Conservation (phyloP, 1,284 basidiomycete genomes). For the Apiotrichum gamsii region DNA sequence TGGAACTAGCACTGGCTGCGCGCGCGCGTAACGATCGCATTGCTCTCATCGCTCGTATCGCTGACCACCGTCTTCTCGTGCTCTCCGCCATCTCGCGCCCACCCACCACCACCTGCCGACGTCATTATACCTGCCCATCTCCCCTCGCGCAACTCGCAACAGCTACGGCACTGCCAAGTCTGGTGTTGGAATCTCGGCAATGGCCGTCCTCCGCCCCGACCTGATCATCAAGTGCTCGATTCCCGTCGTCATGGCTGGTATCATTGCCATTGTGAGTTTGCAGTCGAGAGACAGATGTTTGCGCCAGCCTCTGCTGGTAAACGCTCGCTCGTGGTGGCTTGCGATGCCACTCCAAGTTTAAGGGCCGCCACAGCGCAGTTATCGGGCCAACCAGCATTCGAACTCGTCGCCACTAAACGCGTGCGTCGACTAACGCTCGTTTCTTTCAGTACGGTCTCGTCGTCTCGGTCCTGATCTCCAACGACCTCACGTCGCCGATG, state of each 20-base stretch:
- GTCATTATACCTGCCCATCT: no score
- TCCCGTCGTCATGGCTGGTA: slow-evolving; percentile 99
- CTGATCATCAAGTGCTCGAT: slow-evolving; percentile 93
- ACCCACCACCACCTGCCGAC: background rate
- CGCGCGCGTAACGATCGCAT: no score
- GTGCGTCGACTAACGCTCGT: no score
- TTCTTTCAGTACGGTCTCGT: slow-evolving; percentile 80
- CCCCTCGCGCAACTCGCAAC: background rate
- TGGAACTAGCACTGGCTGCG: no score
- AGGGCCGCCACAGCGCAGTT: background rate
- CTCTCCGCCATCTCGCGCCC: no score
- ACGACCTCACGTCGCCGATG: slow-evolving; percentile 56
- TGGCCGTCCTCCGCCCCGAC: slow-evolving; percentile 93
- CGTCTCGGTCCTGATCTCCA: slow-evolving; percentile 82
- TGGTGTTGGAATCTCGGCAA: slow-evolving; percentile 96
- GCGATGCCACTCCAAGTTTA: background rate
- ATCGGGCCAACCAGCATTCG: background rate
- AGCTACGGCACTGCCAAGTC: slow-evolving; percentile 92
- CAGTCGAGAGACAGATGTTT: no score
- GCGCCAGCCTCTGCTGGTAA: no score
- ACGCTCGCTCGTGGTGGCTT: background rate
- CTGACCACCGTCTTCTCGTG: no score
- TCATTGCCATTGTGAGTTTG: slow-evolving; percentile 69
- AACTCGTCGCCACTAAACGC: no score
- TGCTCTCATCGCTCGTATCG: no score